Evolutionary conservation across 352 stramenopile genomes (phyloP).

Genomic region (Elongisporangium undulatum): DNA sequence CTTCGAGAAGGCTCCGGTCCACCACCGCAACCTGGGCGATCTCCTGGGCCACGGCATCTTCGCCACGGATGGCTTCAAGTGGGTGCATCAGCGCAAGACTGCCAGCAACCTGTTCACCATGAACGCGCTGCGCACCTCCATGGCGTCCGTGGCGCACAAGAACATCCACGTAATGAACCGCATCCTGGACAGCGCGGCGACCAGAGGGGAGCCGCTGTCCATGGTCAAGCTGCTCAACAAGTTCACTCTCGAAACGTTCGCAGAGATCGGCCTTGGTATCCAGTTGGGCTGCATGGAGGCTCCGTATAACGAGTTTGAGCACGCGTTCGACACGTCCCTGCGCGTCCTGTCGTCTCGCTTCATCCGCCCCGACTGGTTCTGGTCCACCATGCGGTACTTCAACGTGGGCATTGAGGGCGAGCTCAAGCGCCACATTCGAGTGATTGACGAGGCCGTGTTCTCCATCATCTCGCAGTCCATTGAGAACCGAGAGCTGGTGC

Average conservation of each 20-base stretch:
- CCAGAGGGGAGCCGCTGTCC: slow-evolving; percentile 15
- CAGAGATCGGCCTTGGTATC: slow-evolving; percentile 49
- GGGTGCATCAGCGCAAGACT: slow-evolving; percentile 68
- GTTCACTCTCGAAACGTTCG: slow-evolving; percentile 46
- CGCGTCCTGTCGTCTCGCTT: slow-evolving; percentile 29
- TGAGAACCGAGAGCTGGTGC: not conserved
- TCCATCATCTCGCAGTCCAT: slow-evolving; percentile 37
- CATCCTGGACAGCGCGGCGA: slow-evolving; percentile 12
- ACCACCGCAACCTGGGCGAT: slow-evolving; percentile 31
- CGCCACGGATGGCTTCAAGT: slow-evolving; percentile 40
- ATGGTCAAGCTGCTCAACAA: slow-evolving; percentile 24
- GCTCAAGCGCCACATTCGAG: slow-evolving; percentile 21
- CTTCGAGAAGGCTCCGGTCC: slow-evolving; percentile 52
- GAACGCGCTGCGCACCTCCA: slow-evolving; percentile 27
- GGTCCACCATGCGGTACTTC: slow-evolving; percentile 32
- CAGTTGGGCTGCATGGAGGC: slow-evolving; percentile 19
- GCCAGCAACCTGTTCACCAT: slow-evolving; percentile 83
- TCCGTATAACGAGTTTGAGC: slow-evolving; percentile 19
- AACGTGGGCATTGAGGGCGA: slow-evolving; percentile 23
- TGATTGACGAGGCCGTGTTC: slow-evolving; percentile 34
- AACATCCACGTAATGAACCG: slow-evolving; percentile 18
- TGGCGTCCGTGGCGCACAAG: slow-evolving; percentile 21
- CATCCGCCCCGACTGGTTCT: slow-evolving; percentile 27
- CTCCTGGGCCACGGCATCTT: slow-evolving; percentile 73
- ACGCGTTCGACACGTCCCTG: slow-evolving; percentile 48